A percentile compares a stretch with the other conserved stretches of the same genome.
phyloP scores from a whole-genome alignment of 2,329 filamentous ascomycete species.

The Trichoderma koningii region DNA sequence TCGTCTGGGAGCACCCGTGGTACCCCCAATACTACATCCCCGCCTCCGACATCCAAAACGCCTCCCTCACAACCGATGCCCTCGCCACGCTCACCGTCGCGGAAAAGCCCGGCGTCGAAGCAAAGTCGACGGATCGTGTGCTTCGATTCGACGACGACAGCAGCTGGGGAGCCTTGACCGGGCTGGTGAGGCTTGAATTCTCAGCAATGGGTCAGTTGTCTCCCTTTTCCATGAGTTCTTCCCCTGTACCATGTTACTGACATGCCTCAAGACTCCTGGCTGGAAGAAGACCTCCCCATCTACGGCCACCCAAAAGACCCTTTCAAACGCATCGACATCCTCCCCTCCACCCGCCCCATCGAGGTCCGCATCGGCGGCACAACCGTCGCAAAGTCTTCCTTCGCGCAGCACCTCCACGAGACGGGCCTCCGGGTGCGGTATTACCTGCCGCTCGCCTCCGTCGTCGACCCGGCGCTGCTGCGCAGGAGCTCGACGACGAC shows the following conservation, averaged over 20 bases:
- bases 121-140: conserved; percentile 39
- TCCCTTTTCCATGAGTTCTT: rapidly evolving
- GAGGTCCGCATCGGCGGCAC: conserved; percentile 51
- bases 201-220: conserved; percentile 39
- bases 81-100: conserved; percentile 39
- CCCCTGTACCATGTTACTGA: neutral
- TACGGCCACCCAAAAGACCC: conserved; percentile 68
- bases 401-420: conserved; percentile 59
- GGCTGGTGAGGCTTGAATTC: conserved; percentile 42
- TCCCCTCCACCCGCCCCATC: conserved; percentile 56
- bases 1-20: conserved; percentile 50
- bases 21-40: conserved; percentile 53
- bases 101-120: conserved; percentile 32
- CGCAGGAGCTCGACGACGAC: conserved; percentile 55
- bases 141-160: conserved; percentile 45
- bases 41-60: conserved; percentile 35
- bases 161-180: conserved; percentile 39
- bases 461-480: conserved; percentile 50
- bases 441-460: conserved; percentile 56
- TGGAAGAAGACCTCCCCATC: conserved; percentile 61
- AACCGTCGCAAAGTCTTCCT: conserved; percentile 49
- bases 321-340: conserved; percentile 64
- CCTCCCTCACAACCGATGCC: conserved; percentile 36
- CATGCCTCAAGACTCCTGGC: conserved; percentile 40
- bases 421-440: conserved; percentile 60